Evolutionary conservation across 192 early-diverging fungal species (phyloP), one percentile per base, ranked within the genome.

Genomic region (Mortierella alpina): DNA sequence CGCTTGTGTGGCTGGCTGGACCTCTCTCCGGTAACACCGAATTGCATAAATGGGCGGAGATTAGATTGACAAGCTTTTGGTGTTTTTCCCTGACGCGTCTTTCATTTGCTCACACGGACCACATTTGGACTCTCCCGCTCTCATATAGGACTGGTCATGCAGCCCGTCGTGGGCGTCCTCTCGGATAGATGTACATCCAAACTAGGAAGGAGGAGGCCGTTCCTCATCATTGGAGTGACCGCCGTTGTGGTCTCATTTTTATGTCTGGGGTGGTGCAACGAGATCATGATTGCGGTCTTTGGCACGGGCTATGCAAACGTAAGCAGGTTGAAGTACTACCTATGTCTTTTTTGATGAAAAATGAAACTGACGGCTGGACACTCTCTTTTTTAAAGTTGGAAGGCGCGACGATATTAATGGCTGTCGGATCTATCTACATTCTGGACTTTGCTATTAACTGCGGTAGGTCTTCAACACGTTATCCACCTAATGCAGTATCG

Each of bases 361-460:
- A 15, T 59, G 15, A 46, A 40, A 7, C 47, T 68, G 31, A 23
- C 44, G 7, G 0, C 11, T 58, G 31, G 41, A 48, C 42, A 58
- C 9, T 46, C 15, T 41, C 6, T 44, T 7, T 48, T 12, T 22
- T 11, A 46, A 63, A 82, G 80, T 39, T 72, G 41, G 50, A 57
- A 20, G 63, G 54, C 7, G 63, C 70, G 31, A 85, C 92, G 5
- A 90, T 93, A 42, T 66, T 87, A 40, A 73, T 94, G 56, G 96
- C 95, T 14, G 92, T 99, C 10, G 46, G 82, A 7, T 91, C 91
- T 11, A 96, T 99, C 63, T 99, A 96, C 75, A 66, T 93, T 11
- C 83, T 99, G 20, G 97, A 99, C 86, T 98, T 99, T 86, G 90
- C 95, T 6, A 90, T 99, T 54, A 99, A 99, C 75, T 90, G 89